Percentiles rank a stretch among this genome's conserved stretches.
Evolutionary conservation across 2,329 filamentous ascomycete species (phyloP).

Genomic region (Aureobasidium sp.): DNA sequence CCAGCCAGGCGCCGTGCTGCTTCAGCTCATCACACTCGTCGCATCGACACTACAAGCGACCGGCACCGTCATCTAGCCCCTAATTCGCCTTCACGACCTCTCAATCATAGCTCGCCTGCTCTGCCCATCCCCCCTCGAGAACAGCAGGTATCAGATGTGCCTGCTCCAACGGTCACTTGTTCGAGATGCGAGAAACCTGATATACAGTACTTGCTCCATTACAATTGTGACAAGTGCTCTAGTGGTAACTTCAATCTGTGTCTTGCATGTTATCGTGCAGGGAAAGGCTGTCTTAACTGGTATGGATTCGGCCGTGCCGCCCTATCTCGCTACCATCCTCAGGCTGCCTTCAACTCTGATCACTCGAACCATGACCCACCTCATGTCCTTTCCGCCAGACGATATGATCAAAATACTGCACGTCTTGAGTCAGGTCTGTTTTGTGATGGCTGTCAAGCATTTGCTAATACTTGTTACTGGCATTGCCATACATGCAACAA

Average conservation of each 20-base stretch:
- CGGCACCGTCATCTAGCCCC: neutral
- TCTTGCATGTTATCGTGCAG: conserved; percentile 67
- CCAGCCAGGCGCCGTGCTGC: conserved; percentile 4
- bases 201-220: conserved; percentile 82
- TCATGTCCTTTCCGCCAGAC: conserved; percentile 46
- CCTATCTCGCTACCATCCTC: conserved; percentile 37
- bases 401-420: conserved; percentile 36
- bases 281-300: conserved; percentile 77
- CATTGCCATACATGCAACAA: conserved; percentile 81
- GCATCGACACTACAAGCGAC: neutral
- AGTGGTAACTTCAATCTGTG: conserved; percentile 73
- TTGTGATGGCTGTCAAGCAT: conserved; percentile 66
- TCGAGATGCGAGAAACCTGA: conserved; percentile 61
- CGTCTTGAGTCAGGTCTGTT: conserved; percentile 75
- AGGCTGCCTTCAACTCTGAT: conserved; percentile 36
- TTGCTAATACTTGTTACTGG: conserved; percentile 83
- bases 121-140: conserved; percentile 17
- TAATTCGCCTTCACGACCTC: neutral
- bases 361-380: conserved; percentile 39
- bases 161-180: conserved; percentile 68
- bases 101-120: conserved; percentile 21
- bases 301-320: conserved; percentile 77
- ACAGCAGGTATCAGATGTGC: conserved; percentile 20
- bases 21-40: neutral
- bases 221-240: conserved; percentile 67